Evolutionary conservation across 2,329 filamentous ascomycete genomes (phyloP).

Genomic region (Pseudocercospora fijiensis): DNA sequence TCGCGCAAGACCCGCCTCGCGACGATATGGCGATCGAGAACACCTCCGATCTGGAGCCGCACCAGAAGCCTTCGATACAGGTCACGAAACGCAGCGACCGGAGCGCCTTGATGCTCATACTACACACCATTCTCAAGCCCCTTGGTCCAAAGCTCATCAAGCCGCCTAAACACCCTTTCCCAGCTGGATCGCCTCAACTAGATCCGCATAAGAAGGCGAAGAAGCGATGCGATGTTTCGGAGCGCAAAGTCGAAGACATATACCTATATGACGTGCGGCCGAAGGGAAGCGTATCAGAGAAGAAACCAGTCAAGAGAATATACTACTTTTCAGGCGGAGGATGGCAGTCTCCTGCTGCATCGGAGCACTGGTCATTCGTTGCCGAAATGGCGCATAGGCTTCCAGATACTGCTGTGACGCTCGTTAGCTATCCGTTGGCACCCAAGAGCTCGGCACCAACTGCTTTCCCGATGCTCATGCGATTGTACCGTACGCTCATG

Average conservation of each 20-base stretch:
- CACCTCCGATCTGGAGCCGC: constrained; percentile 1
- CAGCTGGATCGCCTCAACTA: constrained; percentile 45
- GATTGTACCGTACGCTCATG: constrained; percentile 48
- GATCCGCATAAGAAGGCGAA: constrained; percentile 39
- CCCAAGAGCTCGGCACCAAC: constrained; percentile 53
- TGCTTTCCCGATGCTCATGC: constrained; percentile 50
- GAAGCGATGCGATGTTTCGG: constrained; percentile 39
- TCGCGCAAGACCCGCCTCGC: not conserved
- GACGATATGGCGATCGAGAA: not conserved
- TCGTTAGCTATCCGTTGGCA: constrained; percentile 57
- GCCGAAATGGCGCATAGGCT: constrained; percentile 48
- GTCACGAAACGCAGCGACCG: constrained; percentile 43
- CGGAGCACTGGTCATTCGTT: constrained; percentile 55
- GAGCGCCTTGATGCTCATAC: constrained; percentile 36
- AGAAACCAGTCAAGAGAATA: constrained; percentile 39
- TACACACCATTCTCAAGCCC: constrained; percentile 42
- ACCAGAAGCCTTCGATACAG: constrained; percentile 31
- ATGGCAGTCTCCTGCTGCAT: constrained; percentile 53
- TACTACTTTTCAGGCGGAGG: constrained; percentile 59
- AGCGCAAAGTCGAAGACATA: constrained; percentile 46
- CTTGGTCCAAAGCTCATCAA: constrained; percentile 41
- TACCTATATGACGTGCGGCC: constrained; percentile 48
- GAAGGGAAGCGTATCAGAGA: constrained; percentile 17
- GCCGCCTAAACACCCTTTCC: constrained; percentile 34
- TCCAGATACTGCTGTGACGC: constrained; percentile 41